A percentile compares a stretch with the other conserved stretches of the same genome.
These are phyloP conservation scores for Codiaeum variegatum DNA, from an alignment of 441 rosid genomes.

Conservation along the genomic window DNA sequence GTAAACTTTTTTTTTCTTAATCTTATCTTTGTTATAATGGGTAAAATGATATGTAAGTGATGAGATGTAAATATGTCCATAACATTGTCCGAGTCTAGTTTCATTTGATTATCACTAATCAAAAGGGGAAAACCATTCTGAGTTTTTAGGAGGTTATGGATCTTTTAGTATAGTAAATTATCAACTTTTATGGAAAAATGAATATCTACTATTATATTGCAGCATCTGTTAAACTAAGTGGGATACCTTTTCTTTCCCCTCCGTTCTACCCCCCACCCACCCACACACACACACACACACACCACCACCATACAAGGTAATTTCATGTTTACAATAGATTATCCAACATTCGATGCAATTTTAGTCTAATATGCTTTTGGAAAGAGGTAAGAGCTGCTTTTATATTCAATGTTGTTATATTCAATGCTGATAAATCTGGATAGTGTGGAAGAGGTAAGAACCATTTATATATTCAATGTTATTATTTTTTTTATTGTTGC, in stretches of 20 bases:
- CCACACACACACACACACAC: no score
- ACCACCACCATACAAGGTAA: no score
- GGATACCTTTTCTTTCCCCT: not conserved
- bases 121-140: not conserved
- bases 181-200: constrained; percentile 2
- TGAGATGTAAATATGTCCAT: not conserved
- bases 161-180: not conserved
- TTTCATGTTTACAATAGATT: no score
- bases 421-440: no score
- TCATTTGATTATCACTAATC: not conserved
- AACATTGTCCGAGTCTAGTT: not conserved
- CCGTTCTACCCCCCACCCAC: no score
- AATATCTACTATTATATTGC: not conserved
- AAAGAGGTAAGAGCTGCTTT: no score
- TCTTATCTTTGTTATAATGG: not conserved
- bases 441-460: constrained; percentile 88
- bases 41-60: not conserved
- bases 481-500: not conserved
- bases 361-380: no score
- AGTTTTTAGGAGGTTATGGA: not conserved
- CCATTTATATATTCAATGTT: constrained; percentile 2
- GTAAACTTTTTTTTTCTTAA: constrained; percentile 28
- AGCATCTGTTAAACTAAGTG: not conserved
- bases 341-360: no score
- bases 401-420: no score